Evolutionary conservation across 139 green algal species (phyloP), one percentile per base, ranked within the genome.

Genomic region (Penium margaritaceum): DNA sequence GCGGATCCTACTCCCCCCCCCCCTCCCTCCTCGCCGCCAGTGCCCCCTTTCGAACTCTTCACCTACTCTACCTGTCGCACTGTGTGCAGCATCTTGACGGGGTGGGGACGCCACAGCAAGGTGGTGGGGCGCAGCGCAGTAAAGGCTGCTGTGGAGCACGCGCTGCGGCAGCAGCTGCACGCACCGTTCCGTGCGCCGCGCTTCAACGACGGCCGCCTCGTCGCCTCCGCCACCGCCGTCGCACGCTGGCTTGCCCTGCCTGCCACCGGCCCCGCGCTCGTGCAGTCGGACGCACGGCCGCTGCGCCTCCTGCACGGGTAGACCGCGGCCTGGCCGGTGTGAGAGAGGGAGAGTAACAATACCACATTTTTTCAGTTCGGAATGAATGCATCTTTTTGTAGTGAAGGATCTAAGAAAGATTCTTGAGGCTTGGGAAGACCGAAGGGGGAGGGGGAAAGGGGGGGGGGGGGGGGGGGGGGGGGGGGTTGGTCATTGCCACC

Each of bases 81-180:
- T 55, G 1, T 35, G 21, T 62, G 67, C 68, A 76, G 68, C 39
- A 77, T 78, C 29, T 43, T 78, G 19, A 72, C 62, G 1, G 62
- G 71, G 33, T 75, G 71, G 71, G 71, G 71, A 9, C 1, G 29
- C 24, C 71, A 78, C 71, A 78, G 71, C 71, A 78, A 78, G 55
- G 63, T 78, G 38, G 41, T 46, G 47, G 71, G 71, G 5, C 32
- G 68, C 19, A 78, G 71, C 32, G 37, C 66, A 1, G 67, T 78
- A 9, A 78, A 78, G 60, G 14, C 44, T 29, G 65, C 41, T 32
- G 71, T 78, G 60, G 71, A 78, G 39, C 39, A 21, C 9, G 27
- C 34, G 17, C 53, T 78, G 5, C 30, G 36, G 14, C 2, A 34
- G 5, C 29, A n/a, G 0, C 36, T 75, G n/a, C 5, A 24, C 39